phyloP scores from a whole-genome alignment of 116 monocot species.

The Dioscorea cayenensis region DNA sequence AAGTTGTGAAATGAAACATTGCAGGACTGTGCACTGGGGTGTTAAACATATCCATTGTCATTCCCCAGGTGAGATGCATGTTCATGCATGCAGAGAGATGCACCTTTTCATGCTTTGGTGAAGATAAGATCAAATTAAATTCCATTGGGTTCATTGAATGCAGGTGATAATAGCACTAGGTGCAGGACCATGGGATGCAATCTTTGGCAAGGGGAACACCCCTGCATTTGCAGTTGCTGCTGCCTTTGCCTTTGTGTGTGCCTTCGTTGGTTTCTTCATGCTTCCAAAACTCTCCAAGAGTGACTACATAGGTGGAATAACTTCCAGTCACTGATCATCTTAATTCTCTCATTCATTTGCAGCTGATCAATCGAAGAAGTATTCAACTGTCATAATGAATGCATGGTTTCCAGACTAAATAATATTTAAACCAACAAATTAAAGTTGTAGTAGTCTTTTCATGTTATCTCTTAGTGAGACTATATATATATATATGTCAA shows the following conservation, averaged over 20 bases:
- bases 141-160: background rate
- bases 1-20: background rate
- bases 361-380: background rate
- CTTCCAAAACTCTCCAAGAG: slow-evolving; percentile 10
- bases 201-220: slow-evolving; percentile 4
- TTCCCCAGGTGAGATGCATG: slow-evolving; percentile 9
- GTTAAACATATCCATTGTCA: slow-evolving; percentile 11
- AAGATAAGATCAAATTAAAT: background rate
- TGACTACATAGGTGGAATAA: background rate
- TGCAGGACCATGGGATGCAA: slow-evolving; percentile 11
- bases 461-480: too few species aligned
- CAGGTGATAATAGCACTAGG: slow-evolving; percentile 8
- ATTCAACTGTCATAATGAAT: background rate
- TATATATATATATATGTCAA: too few species aligned
- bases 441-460: too few species aligned
- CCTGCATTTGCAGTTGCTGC: slow-evolving; percentile 11
- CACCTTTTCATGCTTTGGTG: background rate
- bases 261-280: background rate
- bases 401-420: too few species aligned
- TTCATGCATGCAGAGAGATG: background rate
- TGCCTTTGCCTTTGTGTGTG: slow-evolving; percentile 7
- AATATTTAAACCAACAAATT: too few species aligned
- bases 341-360: background rate
- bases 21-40: slow-evolving; percentile 13
- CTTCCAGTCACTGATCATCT: slow-evolving; percentile 3